phyloP scores from a whole-genome alignment of 768 basidiomycete genomes.

The Naematelia aurantialba region DNA sequence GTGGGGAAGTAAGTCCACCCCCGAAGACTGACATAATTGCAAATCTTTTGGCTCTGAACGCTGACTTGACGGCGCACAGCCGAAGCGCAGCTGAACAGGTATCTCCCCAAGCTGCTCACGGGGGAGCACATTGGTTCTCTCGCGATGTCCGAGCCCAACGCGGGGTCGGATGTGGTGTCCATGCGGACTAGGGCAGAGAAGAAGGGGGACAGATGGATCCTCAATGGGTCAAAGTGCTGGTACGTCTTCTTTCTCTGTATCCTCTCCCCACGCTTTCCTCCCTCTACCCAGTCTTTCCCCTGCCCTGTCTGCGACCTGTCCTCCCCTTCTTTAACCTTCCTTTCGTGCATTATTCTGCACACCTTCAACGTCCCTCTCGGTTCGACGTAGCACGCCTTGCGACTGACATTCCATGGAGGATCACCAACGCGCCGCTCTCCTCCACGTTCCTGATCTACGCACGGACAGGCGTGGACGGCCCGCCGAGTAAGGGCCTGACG shows the following conservation, averaged over 20 bases:
- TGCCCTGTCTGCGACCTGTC: too few relatives aligned
- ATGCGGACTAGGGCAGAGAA: slow-evolving; percentile 82
- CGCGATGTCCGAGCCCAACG: slow-evolving; percentile 90
- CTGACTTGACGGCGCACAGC: too few relatives aligned
- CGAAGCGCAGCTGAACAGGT: slow-evolving; percentile 70
- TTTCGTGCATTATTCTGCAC: too few relatives aligned
- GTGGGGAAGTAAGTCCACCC: slow-evolving; percentile 35
- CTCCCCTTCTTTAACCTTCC: too few relatives aligned
- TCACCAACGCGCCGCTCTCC: slow-evolving; percentile 88
- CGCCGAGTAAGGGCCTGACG: slow-evolving; percentile 80
- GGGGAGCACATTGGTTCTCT: slow-evolving; percentile 76
- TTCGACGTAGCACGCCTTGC: background rate
- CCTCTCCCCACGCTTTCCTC: background rate
- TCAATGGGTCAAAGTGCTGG: slow-evolving; percentile 92
- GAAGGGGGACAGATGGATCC: slow-evolving; percentile 50
- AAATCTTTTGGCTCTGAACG: too few relatives aligned
- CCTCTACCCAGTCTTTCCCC: too few relatives aligned
- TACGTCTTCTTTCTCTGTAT: slow-evolving; percentile 49
- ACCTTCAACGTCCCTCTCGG: background rate
- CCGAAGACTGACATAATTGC: background rate
- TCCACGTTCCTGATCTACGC: slow-evolving; percentile 91
- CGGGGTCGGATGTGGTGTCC: slow-evolving; percentile 92
- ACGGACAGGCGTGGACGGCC: slow-evolving; percentile 69
- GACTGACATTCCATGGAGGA: slow-evolving; percentile 56
- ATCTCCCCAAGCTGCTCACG: slow-evolving; percentile 72